phyloP scores from a whole-genome alignment of 345 rosid species.

The Citrus cavaleriei region DNA sequence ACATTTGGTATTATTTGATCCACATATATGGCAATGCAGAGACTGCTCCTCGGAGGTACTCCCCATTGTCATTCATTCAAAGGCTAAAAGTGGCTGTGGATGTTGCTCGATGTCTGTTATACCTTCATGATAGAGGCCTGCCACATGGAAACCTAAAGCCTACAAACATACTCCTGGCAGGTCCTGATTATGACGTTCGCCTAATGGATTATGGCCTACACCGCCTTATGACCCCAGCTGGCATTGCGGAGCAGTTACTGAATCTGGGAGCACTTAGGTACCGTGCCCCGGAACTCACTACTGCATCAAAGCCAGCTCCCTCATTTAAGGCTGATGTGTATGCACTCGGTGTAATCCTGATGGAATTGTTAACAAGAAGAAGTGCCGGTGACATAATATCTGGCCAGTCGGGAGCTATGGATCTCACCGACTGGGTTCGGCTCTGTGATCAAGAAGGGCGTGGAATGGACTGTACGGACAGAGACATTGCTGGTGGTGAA shows the following conservation, averaged over 20 bases:
- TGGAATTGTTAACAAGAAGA: slow-evolving; percentile 87
- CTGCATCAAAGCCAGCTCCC: slow-evolving; percentile 61
- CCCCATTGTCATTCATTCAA: slow-evolving; percentile 69
- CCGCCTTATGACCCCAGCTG: slow-evolving; percentile 79
- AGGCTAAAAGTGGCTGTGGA: slow-evolving; percentile 80
- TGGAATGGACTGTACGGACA: slow-evolving; percentile 83
- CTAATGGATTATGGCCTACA: slow-evolving; percentile 81
- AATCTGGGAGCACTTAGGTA: slow-evolving; percentile 92
- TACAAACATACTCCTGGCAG: slow-evolving; percentile 65
- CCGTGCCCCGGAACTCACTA: slow-evolving; percentile 76
- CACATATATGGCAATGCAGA: slow-evolving; percentile 44
- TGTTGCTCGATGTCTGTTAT: slow-evolving; percentile 65
- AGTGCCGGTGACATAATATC: slow-evolving; percentile 95
- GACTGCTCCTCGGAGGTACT: slow-evolving; percentile 86
- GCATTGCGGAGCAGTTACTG: slow-evolving; percentile 79
- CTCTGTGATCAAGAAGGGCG: slow-evolving; percentile 86
- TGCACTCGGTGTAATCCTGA: slow-evolving; percentile 79
- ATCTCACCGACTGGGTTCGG: slow-evolving; percentile 84
- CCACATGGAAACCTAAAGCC: slow-evolving; percentile 92
- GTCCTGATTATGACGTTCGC: slow-evolving; percentile 41
- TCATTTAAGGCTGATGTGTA: slow-evolving; percentile 81
- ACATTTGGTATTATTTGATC: not conserved
- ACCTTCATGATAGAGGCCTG: slow-evolving; percentile 78
- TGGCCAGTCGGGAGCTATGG: slow-evolving; percentile 91
- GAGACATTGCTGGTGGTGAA: slow-evolving; percentile 84